Evolutionary conservation across 2,329 filamentous ascomycete species (phyloP), one percentile per base, ranked within the genome.

Genomic region (Fusarium napiforme): DNA sequence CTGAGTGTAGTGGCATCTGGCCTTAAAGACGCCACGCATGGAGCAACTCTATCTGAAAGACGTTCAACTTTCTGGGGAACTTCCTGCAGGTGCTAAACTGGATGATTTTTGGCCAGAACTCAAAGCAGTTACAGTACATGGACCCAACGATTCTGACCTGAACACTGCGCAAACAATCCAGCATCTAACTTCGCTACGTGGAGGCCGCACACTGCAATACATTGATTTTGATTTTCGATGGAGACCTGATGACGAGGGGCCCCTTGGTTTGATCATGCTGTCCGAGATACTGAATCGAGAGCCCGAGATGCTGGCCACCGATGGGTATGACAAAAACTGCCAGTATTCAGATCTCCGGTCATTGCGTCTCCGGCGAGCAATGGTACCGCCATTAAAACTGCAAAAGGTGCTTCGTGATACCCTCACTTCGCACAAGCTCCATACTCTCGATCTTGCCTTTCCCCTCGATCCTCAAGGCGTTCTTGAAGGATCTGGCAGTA

Each of bases 401-500:
- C 67, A 75, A 39, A 69, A 61, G 3, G 63, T 79, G 15, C 74
- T 83, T 23, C 61, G 65, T 15, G 62, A 73, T 21, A 64, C 81
- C 15, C 59, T 84, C 19, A 53, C 64, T 21, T 66, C 71, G 3
- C 75, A 78, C 28, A 80, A 75, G 19, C 74, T 84, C 8, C 74
- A 79, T 36, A 79, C 79, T 2, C 75, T 84, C 19, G 83, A 83
- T 61, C 77, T 84, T 23, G 78, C 80, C 5, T 84, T 84, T 61
- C 81, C 80, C 4, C 72, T 78, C 3, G 77, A 79, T 6, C 39
- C 67, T 23, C 55, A 78, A 36, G 60, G 75, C 18, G 74, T 71
- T 10, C 70, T 60, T 4, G 52, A 64, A n/a, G 82, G 80, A 18
- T 60, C 69, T n/a, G 56, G 57, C n/a, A 79, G 78, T 61, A 64